phyloP scores from a whole-genome alignment of 495 filamentous ascomycete genomes.

The Trichoderma gamsii region DNA sequence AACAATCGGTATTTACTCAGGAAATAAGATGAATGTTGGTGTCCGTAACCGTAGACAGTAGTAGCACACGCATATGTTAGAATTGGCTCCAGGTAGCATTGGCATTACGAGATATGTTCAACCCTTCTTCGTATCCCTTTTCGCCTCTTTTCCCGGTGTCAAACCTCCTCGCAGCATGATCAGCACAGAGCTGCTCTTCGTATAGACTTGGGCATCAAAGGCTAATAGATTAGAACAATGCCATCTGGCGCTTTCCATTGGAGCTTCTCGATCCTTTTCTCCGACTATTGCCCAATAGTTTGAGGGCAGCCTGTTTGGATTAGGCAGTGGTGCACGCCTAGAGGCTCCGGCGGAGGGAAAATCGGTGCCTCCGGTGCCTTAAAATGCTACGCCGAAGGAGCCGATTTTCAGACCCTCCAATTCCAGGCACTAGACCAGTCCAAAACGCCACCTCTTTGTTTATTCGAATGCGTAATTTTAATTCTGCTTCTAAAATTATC shows the following conservation, averaged over 20 bases:
- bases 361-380: neutral
- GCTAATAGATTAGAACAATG: neutral
- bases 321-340: neutral
- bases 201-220: neutral
- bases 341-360: neutral
- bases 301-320: neutral
- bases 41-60: too few species aligned
- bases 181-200: too few species aligned
- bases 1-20: too few species aligned
- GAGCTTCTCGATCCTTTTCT: neutral
- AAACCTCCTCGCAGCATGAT: too few species aligned
- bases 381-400: neutral
- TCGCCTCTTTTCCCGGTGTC: neutral
- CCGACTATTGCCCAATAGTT: constrained; percentile 2
- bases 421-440: neutral
- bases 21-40: too few species aligned
- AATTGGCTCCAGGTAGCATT: too few species aligned
- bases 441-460: neutral
- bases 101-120: too few species aligned
- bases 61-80: too few species aligned
- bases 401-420: neutral
- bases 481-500: constrained; percentile 12
- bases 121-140: neutral
- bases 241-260: neutral
- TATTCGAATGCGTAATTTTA: neutral